Base-by-base conservation (phyloP, 257 asterid genomes). In the Gentiana dahurica region DNA sequence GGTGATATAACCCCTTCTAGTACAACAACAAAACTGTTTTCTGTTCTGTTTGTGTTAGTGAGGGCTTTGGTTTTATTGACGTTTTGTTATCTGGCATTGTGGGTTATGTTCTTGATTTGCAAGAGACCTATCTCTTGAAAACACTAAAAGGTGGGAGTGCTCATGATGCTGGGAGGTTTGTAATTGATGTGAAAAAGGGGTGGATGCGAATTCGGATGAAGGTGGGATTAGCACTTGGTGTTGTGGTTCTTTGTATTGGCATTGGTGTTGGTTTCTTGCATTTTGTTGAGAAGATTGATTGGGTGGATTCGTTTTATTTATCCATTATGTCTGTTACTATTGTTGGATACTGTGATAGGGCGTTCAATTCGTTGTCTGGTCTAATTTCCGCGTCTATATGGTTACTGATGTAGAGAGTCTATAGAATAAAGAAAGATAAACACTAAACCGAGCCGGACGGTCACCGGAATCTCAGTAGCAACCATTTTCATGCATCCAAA, bases 251-350 rank as follows among this genome's bases (percentile, higher is more conserved):
- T 48, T 91, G 95, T 68, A 87, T 81, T 52, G 98, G 96, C 47
- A 51, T 91, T 41, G 98, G 98, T 34, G 95, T 65, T 61, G 70
- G 66, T 36, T 77, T 87, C 49, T 78, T 91, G 87, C 90, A 87
- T 76, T 85, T 68, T 68, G 84, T 91, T 3, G 98, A 91, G 86
- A 75, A 53, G 58, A 68, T 91, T 48, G 71, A 72, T 53, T 85
- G 90, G 85, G 33, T 91, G 66, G 98, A 91, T 65, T 78, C 96
- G 2, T 77, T 91, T 49, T 91, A 91, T 70, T 55, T 91, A 53
- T 91, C 98, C 2, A 95, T 91, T 53, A 91, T 87, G 98, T 91
- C 96, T 0, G 98, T 91, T 24, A 91, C 98, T 1, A 91, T 96
- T 0, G 98, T 91, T 58, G 98, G 98, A 36, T 91, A 91, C 55